Evolutionary conservation across 768 basidiomycete genomes (phyloP), one percentile per base, ranked within the genome.

Genomic region (Cubamyces sp.): DNA sequence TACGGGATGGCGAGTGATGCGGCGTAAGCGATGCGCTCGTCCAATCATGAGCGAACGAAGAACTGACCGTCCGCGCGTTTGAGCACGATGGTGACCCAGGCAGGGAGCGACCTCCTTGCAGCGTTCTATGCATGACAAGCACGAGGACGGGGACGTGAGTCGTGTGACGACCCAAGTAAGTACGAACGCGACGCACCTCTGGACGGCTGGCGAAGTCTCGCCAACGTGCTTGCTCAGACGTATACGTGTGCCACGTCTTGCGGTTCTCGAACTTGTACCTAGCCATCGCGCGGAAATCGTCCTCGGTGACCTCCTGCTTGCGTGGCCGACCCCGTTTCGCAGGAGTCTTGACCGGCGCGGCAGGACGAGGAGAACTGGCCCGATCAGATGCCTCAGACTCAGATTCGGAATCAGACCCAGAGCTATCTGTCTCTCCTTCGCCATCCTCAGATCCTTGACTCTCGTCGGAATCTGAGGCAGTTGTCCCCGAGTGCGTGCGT

Each of bases 201-300:
- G 46, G 34, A 7, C 56, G 56, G 14, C n/a, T 8, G 15, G 56
- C 56, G 25, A 50, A 57, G 14, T 49, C 34, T 9, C 21, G 14
- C 56, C 46, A 57, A 16, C 9, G 37, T 3, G 34, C 34, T 16
- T 7, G 15, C 23, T 40, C 39, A 7, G 9, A 21, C 47, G 47
- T 37, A 34, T 5, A 34, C 18, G 34, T 46, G 42, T 7, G 14
- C 59, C 58, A 43, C 14, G 11, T 30, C 5, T 12, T 16, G 40
- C 12, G 48, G 7, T 40, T 25, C 51, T 41, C 52, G 28, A 46
- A 18, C 23, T n/a, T 53, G 21, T 60, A 54, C 19, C 15, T 6
- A 8, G 59, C 59, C 51, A 60, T 47, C 21, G 59, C 59, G 19
- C 43, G 42, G 3, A 54, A 18, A 43, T 60, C 59, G 6, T 54